Conservation (phyloP, 805 yeast species). For the Phaffomyces antillensis region DNA sequence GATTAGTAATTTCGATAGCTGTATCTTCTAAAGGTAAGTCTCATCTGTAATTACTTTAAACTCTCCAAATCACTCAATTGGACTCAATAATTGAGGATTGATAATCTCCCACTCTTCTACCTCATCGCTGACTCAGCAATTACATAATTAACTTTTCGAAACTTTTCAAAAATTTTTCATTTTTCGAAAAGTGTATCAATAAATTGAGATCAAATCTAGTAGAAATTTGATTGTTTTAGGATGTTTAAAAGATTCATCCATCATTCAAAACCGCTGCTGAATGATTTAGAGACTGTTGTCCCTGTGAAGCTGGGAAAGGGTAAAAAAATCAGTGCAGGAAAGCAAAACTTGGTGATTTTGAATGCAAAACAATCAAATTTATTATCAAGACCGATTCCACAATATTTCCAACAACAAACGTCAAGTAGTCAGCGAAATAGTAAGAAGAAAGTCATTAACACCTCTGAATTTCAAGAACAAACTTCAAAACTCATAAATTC, state of each 20-base stretch:
- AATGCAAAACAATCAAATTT: constrained; percentile 17
- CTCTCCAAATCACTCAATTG: too few relatives aligned
- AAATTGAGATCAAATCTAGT: too few relatives aligned
- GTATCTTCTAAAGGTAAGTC: too few relatives aligned
- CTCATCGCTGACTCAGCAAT: too few relatives aligned
- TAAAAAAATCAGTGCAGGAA: constrained; percentile 19
- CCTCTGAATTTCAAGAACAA: background rate
- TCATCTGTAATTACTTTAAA: too few relatives aligned
- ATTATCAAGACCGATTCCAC: constrained; percentile 5
- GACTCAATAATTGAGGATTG: too few relatives aligned
- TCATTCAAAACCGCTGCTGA: background rate
- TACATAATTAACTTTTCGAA: background rate
- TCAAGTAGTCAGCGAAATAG: background rate
- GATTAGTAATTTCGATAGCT: too few relatives aligned
- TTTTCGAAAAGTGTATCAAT: too few relatives aligned
- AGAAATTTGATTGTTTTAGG: too few relatives aligned
- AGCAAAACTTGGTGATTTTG: constrained; percentile 18
- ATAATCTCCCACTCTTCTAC: background rate
- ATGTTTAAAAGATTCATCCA: background rate
- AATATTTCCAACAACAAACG: background rate
- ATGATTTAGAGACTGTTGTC: background rate
- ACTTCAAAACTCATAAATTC: too few relatives aligned
- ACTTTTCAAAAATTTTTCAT: background rate
- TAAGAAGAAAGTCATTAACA: background rate
- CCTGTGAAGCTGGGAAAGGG: constrained; percentile 15